Evolutionary conservation across 805 yeast genomes (phyloP), one percentile per base, ranked within the genome.

Genomic region (Grigorovia jiainica): DNA sequence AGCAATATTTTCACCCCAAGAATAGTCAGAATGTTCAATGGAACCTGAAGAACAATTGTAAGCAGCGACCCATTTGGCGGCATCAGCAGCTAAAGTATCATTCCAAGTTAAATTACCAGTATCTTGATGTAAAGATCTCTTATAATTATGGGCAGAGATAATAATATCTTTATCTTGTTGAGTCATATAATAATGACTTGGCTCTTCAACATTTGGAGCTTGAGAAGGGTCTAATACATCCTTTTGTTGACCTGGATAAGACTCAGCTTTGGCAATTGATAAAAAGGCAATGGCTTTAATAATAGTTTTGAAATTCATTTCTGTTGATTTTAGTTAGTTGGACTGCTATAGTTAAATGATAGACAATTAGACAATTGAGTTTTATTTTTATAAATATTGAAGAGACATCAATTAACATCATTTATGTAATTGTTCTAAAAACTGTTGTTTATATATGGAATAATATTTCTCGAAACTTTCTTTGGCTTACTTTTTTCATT

Each of bases 1-100:
- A 15, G 87, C 87, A 49, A 83, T 68, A 65, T 83, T 83, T 59
- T 83, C 90, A 65, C 92, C 92, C 58, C 79, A 79, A 36, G 43
- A 38, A 15, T 50, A 50, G 30, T 71, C 67, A 18, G 86, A 78
- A 63, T 82, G 90, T 15, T 69, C 60, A 50, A 82, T 66, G 42
- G 66, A 61, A 48, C 82, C 86, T 7, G 79, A 73, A 6, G 78
- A 73, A 57, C 78, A 70, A 37, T 69, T 71, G 53, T 73, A 72
- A 7, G 50, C 57, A 56, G 60, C 67, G 38, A 77, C 76, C 50
- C 74, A 77, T 35, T 60, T 55, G 51, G 59, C 66, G 43, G 83
- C 82, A 53, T 69, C 75, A 7, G 58, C 52, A 40, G 67, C 72
- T 39, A 72, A 57, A 2, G 56, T 55, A 20, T 66, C 53, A 43